Evolutionary conservation across 1,139 yeast genomes (phyloP).

Genomic region (Saccharomycopsis hybrid): DNA sequence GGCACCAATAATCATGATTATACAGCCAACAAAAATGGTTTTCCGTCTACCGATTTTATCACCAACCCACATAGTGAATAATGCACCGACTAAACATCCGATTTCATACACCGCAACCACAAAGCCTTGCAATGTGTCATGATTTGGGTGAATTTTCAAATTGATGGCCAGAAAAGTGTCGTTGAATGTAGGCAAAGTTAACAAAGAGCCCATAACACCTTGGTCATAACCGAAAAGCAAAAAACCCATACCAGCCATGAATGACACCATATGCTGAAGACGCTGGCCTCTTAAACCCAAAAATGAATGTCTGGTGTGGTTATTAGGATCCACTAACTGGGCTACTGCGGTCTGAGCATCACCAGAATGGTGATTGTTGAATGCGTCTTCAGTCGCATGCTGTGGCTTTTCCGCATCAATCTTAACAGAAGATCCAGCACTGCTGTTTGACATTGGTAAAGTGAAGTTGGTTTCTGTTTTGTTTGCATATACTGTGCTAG

Average conservation of each 20-base stretch:
- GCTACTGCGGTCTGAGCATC: not conserved
- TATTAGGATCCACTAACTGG: not conserved
- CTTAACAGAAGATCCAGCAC: not conserved
- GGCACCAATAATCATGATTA: slow-evolving; percentile 41
- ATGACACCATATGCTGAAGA: slow-evolving; percentile 38
- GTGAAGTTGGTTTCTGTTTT: too few relatives aligned
- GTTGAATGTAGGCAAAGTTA: slow-evolving; percentile 36
- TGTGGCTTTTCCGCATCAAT: not conserved
- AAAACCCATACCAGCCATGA: slow-evolving; percentile 56
- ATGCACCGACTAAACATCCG: slow-evolving; percentile 68
- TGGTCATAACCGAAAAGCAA: slow-evolving; percentile 52
- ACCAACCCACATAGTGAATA: slow-evolving; percentile 49
- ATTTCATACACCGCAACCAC: slow-evolving; percentile 60
- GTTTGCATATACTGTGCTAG: too few relatives aligned
- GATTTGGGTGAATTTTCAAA: slow-evolving; percentile 22
- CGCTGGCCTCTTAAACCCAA: slow-evolving; percentile 30
- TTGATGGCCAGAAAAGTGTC: slow-evolving; percentile 36
- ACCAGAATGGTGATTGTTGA: not conserved
- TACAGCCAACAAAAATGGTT: slow-evolving; percentile 47
- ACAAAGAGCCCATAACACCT: slow-evolving; percentile 43
- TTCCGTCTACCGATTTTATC: slow-evolving; percentile 57
- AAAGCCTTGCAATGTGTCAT: slow-evolving; percentile 38
- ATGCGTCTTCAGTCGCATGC: not conserved
- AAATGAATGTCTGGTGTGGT: not conserved
- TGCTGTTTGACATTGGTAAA: not conserved